phyloP scores from a whole-genome alignment of 116 monocot genomes.

The Iris pallida region DNA sequence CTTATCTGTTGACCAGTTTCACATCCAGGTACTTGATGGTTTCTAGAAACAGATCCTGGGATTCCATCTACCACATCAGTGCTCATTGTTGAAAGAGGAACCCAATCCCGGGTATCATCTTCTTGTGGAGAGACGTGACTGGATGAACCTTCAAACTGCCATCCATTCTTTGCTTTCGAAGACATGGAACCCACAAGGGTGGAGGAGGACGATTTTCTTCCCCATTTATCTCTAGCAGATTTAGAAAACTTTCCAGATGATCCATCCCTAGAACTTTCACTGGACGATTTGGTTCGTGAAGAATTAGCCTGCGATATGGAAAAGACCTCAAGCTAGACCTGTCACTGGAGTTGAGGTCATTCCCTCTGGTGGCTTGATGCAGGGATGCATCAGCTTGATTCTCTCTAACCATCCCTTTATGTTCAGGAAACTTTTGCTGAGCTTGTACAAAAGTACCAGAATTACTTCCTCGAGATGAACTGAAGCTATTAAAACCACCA shows the following conservation, averaged over 20 bases:
- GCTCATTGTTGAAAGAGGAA: conserved; percentile 20
- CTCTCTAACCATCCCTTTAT: conserved; percentile 1
- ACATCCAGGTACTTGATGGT: conserved; percentile 27
- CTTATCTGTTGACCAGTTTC: conserved; percentile 23
- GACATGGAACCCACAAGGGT: conserved; percentile 5
- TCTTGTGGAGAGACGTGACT: conserved; percentile 28
- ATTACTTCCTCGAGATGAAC: conserved; percentile 12
- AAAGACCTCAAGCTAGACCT: conserved; percentile 22
- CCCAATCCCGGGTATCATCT: conserved; percentile 35
- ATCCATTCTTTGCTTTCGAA: conserved; percentile 33
- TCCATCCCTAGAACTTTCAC: conserved; percentile 47
- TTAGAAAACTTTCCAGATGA: conserved; percentile 30
- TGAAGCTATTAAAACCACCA: conserved; percentile 13
- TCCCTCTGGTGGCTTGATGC: conserved; percentile 24
- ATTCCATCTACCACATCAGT: conserved; percentile 23
- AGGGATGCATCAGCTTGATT: conserved; percentile 22
- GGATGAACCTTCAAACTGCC: conserved; percentile 36
- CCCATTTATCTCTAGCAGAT: conserved; percentile 43
- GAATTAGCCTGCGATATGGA: conserved; percentile 30
- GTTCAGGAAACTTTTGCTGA: conserved; percentile 31
- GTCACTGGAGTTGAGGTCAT: conserved; percentile 22
- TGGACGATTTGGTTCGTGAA: conserved; percentile 30
- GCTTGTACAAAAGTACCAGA: conserved; percentile 13
- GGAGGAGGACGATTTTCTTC: conserved; percentile 37
- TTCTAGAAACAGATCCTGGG: conserved; percentile 14